phyloP scores from a whole-genome alignment of 1,284 basidiomycete genomes.

The Takashimella tepidaria region DNA sequence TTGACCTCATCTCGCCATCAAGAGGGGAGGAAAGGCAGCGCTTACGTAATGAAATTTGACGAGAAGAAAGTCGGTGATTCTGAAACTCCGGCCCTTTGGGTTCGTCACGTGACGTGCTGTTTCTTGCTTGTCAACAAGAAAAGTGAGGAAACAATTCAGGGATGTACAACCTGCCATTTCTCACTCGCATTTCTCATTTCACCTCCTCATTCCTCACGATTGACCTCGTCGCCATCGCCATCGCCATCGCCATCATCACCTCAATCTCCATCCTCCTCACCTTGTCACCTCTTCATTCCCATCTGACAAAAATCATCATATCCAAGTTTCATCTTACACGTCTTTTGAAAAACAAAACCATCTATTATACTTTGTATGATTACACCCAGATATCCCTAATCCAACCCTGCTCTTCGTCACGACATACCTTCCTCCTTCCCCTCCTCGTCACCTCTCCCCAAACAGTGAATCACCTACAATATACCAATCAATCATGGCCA shows the following conservation, averaged over 20 bases:
- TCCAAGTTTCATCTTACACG: too few relatives aligned
- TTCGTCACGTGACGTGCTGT: slow-evolving; percentile 1
- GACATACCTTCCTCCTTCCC: not conserved
- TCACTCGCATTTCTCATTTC: slow-evolving; percentile 5
- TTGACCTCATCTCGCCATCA: too few relatives aligned
- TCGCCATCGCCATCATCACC: slow-evolving; percentile 2
- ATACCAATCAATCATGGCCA: slow-evolving; percentile 28
- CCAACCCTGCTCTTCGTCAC: not conserved
- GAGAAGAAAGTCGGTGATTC: not conserved
- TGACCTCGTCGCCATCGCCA: not conserved
- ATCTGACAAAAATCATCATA: too few relatives aligned
- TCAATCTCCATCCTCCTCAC: not conserved
- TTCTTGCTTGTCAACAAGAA: too few relatives aligned
- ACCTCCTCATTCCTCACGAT: slow-evolving; percentile 3
- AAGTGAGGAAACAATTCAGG: too few relatives aligned
- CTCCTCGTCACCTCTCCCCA: not conserved
- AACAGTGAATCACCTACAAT: not conserved
- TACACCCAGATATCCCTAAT: not conserved
- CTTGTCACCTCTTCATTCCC: not conserved
- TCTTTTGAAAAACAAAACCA: too few relatives aligned
- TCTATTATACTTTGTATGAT: too few relatives aligned
- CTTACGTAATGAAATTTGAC: not conserved
- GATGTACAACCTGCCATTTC: slow-evolving; percentile 8
- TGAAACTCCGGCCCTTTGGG: not conserved
- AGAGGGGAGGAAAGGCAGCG: too few relatives aligned